Base-by-base conservation (phyloP, 2,329 filamentous ascomycete species). In the Trichoderma polysporum region DNA sequence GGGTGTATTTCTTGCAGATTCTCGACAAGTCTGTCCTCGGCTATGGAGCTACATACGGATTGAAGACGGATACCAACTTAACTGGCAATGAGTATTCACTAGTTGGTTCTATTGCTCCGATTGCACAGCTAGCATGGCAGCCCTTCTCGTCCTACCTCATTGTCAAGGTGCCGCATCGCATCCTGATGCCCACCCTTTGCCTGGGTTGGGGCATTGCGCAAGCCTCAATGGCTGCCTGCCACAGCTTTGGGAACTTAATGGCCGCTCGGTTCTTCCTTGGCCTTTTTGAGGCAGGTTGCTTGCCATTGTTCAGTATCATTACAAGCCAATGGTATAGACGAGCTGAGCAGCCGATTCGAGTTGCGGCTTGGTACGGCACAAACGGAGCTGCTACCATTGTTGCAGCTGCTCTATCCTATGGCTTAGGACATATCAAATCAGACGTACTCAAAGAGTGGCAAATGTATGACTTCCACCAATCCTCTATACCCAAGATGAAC, bases 281-380 rank as follows among this genome's bases (percentile, higher is more conserved):
- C 4, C 78, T 83, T 15, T 80, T 79, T 19, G 85, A 88, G 73
- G 85, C 84, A 0, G 85, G 83, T 0, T 86, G 81, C 53, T 73
- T 84, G 15, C 82, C 82, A 0, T 74, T 83, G 0, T 82, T 83
- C 68, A 78, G 78, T n/a, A 76, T 84, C 70, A 79, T 84, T 64
- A 84, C 81, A 1, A 77, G 77, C 6, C 79, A 82, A 72, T 84
- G 82, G 77, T 84, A 85, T 70, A 72, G 79, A 1, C 75, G 79
- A 0, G 76, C 76, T 50, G 87, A 91, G 71, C 88, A 91, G 74
- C 87, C 88, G 0, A 74, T 88, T 27, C 81, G 89, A 0, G 83
- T 90, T 3, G 86, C 87, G 0, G 83, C 84, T 22, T 91, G 88
- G 88, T 91, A 91, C 70, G 81, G 85, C 5, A 88, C 86, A 0